Conservation (phyloP, 176 grass and related monocot genomes). For the Lolium perenne region DNA sequence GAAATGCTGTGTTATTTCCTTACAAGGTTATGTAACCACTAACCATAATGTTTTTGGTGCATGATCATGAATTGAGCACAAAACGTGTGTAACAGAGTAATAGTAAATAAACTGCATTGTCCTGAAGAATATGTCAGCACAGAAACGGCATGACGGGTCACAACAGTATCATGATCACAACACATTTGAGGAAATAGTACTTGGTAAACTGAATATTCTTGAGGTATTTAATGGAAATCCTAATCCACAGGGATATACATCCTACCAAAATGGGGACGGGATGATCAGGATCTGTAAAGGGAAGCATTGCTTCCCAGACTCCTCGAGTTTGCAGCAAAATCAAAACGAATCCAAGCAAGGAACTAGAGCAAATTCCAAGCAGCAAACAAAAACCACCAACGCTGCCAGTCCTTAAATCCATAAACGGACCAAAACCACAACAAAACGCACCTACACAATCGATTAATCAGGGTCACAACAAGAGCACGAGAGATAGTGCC, state of each 20-base stretch:
- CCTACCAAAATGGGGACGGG: background rate
- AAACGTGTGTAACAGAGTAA: background rate
- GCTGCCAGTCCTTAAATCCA: background rate
- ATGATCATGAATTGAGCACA: slow-evolving; percentile 27
- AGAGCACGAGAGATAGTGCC: background rate
- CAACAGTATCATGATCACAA: slow-evolving; percentile 15
- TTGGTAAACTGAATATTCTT: background rate
- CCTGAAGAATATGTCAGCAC: background rate
- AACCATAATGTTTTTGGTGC: background rate
- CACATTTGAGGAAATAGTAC: background rate
- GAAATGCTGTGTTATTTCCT: background rate
- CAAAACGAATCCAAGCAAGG: background rate
- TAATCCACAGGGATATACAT: background rate
- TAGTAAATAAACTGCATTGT: background rate
- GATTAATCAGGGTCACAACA: background rate
- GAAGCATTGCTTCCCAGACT: background rate
- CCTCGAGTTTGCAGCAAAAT: slow-evolving; percentile 2
- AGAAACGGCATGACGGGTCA: slow-evolving; percentile 20
- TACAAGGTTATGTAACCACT: slow-evolving; percentile 6
- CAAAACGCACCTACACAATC: background rate
- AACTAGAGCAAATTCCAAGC: slow-evolving; percentile 2
- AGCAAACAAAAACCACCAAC: slow-evolving; percentile 8
- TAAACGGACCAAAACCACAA: background rate
- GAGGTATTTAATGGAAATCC: background rate
- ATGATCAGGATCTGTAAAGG: background rate